Evolutionary conservation across 148 eudicot genomes (phyloP).

Genomic region (Rhododendron griersonianum): DNA sequence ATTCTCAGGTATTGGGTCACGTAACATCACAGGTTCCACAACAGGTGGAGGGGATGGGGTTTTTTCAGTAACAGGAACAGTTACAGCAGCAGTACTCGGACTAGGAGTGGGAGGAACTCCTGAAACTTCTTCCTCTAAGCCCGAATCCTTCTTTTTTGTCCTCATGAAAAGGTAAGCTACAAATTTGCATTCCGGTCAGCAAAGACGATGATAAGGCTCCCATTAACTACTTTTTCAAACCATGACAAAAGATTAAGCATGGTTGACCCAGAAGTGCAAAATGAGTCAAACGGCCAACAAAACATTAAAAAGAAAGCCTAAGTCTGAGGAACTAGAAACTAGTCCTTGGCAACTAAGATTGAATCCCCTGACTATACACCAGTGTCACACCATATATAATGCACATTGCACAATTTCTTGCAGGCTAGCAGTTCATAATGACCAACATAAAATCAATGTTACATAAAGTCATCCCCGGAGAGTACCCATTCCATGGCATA

Average conservation of each 20-base stretch:
- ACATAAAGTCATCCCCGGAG: neutral
- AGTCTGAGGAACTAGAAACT: neutral
- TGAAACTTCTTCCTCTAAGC: slow-evolving; percentile 28
- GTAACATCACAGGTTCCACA: slow-evolving; percentile 30
- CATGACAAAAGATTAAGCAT: neutral
- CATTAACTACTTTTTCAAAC: neutral
- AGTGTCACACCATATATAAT: neutral
- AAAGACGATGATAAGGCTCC: neutral
- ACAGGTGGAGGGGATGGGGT: slow-evolving; percentile 16
- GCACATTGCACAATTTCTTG: neutral
- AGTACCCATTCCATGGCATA: neutral
- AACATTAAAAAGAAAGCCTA: neutral
- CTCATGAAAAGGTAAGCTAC: slow-evolving; percentile 67
- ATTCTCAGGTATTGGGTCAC: slow-evolving; percentile 56
- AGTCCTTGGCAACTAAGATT: neutral
- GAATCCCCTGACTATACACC: neutral
- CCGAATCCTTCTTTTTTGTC: slow-evolving; percentile 50
- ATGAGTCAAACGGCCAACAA: neutral
- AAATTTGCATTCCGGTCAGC: slow-evolving; percentile 12
- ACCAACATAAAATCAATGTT: neutral
- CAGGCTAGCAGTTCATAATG: neutral
- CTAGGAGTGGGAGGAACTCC: slow-evolving; percentile 20
- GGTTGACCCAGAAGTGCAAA: neutral
- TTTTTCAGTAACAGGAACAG: slow-evolving; percentile 22
- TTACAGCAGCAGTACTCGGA: slow-evolving; percentile 22